These are phyloP conservation scores for Chrysosporium keratinophilum DNA, from an alignment of 2,329 filamentous ascomycete genomes.

Conservation along the genomic window DNA sequence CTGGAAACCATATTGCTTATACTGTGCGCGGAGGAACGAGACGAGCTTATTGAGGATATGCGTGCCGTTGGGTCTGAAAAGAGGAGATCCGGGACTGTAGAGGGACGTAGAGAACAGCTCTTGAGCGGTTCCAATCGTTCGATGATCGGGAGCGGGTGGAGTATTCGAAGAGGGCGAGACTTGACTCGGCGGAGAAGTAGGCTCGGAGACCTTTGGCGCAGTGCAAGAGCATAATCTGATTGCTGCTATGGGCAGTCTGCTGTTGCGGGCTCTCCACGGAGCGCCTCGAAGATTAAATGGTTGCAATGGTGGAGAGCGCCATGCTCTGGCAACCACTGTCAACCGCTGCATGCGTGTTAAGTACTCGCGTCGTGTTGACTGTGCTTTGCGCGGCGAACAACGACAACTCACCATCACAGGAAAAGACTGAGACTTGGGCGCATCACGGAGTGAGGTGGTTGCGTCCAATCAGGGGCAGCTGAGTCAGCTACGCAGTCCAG, in stretches of 20 bases:
- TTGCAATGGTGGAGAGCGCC: conserved; percentile 12
- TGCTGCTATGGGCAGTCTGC: conserved; percentile 11
- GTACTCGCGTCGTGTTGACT: not conserved
- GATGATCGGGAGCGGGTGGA: conserved; percentile 40
- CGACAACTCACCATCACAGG: not conserved
- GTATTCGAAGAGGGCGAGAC: conserved; percentile 19
- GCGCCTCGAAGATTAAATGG: not conserved
- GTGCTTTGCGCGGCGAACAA: not conserved
- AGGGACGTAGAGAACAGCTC: conserved; percentile 67
- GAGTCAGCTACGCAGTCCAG: not conserved
- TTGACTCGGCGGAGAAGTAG: conserved; percentile 2
- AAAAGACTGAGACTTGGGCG: too few species aligned
- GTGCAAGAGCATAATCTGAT: conserved; percentile 25
- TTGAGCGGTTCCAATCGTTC: conserved; percentile 45
- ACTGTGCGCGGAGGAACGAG: conserved; percentile 71
- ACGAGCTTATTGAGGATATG: conserved; percentile 75
- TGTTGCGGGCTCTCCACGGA: conserved; percentile 5
- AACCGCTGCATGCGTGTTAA: conserved; percentile 13
- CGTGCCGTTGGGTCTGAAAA: conserved; percentile 72
- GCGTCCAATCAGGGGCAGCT: not conserved
- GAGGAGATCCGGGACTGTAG: conserved; percentile 75
- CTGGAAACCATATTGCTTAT: conserved; percentile 72
- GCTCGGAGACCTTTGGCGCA: conserved; percentile 15
- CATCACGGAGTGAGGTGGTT: too few species aligned
- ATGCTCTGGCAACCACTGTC: conserved; percentile 13